phyloP scores from a whole-genome alignment of 2,329 filamentous ascomycete species.

The Thielaviopsis punctulata region DNA sequence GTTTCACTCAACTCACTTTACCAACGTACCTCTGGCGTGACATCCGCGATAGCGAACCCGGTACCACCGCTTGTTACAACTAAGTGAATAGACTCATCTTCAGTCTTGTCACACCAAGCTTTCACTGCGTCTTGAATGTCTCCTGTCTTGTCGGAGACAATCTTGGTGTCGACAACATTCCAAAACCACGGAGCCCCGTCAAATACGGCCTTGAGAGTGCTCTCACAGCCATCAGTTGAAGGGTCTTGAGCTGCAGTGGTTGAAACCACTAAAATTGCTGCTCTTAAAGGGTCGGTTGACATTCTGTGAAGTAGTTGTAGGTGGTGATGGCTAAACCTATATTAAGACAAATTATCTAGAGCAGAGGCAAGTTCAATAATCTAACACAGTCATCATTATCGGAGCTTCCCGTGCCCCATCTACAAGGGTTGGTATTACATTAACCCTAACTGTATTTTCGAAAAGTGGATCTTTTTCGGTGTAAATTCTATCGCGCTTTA shows the following conservation, averaged over 20 bases:
- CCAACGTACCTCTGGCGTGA: conserved; percentile 84
- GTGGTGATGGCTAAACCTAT: background rate
- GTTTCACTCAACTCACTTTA: too few relatives aligned
- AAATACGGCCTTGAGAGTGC: conserved; percentile 52
- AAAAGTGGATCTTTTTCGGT: background rate
- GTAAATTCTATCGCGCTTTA: conserved; percentile 5
- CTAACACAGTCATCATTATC: background rate
- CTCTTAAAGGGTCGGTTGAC: conserved; percentile 35
- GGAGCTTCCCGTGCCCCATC: background rate
- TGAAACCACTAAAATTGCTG: conserved; percentile 72
- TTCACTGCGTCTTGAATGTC: conserved; percentile 60
- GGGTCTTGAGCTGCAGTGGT: conserved; percentile 74
- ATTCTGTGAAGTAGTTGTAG: conserved; percentile 15
- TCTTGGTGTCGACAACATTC: conserved; percentile 49
- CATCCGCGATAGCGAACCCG: conserved; percentile 71
- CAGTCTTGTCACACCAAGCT: conserved; percentile 49
- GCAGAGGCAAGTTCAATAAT: background rate
- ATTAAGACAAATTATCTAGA: too few relatives aligned
- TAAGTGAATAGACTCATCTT: conserved; percentile 46
- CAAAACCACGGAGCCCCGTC: conserved; percentile 51
- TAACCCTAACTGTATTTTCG: background rate
- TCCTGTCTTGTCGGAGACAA: conserved; percentile 60
- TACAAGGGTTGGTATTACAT: background rate
- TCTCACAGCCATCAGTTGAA: conserved; percentile 57
- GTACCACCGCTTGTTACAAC: conserved; percentile 85